Percentiles rank a stretch among this genome's conserved stretches.
Conservation (phyloP, 805 yeast genomes). For the Ogataea parapolymorpha region DNA sequence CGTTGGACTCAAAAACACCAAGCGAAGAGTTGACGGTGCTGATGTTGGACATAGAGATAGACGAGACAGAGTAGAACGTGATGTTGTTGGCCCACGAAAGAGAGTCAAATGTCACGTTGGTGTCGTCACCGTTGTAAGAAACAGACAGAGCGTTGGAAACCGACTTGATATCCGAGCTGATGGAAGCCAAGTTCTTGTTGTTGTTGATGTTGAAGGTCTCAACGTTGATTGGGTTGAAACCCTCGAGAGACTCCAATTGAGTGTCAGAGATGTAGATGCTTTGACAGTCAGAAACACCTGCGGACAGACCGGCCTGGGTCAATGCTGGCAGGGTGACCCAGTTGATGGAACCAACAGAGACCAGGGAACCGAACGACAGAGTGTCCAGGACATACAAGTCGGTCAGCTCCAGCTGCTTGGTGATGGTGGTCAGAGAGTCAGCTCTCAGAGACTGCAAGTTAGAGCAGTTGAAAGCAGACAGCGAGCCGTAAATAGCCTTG, state of each 20-base stretch:
- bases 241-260: constrained; percentile 61
- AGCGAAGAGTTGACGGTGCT: constrained; percentile 74
- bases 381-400: constrained; percentile 63
- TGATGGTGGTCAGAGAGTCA: constrained; percentile 69
- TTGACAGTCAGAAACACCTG: constrained; percentile 71
- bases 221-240: constrained; percentile 49
- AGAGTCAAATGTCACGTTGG: constrained; percentile 63
- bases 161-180: constrained; percentile 67
- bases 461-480: constrained; percentile 64
- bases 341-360: constrained; percentile 76
- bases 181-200: constrained; percentile 72
- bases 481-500: constrained; percentile 72
- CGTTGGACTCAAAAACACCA: constrained; percentile 71
- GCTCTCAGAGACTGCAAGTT: constrained; percentile 66
- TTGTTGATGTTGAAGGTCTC: constrained; percentile 81
- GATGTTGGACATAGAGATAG: constrained; percentile 68
- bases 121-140: constrained; percentile 80
- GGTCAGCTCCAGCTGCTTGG: constrained; percentile 63
- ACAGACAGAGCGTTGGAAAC: constrained; percentile 75
- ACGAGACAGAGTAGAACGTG: constrained; percentile 74
- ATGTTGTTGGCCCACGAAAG: constrained; percentile 86
- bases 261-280: constrained; percentile 72
- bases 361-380: constrained; percentile 72
- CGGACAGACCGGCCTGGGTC: constrained; percentile 59
- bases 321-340: constrained; percentile 88